Percentiles rank a stretch among this genome's conserved stretches.
Evolutionary conservation across 2,329 filamentous ascomycete species (phyloP).

Genomic region (Exophiala dermatitidis): DNA sequence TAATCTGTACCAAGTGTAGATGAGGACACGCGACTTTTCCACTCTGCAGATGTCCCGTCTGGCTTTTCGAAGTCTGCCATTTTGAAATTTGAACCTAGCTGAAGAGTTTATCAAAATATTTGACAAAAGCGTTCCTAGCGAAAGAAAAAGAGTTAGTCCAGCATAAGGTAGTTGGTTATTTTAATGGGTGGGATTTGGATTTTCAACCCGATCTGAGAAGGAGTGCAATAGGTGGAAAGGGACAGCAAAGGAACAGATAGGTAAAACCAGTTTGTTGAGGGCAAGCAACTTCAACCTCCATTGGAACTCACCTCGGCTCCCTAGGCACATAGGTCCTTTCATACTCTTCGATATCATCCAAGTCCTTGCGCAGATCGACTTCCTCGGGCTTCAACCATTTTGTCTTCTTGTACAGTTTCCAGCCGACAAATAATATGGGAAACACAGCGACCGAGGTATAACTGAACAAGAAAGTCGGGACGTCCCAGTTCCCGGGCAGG

Average conservation of each 20-base stretch:
- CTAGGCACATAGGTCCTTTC: constrained; percentile 52
- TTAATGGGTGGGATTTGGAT: no score
- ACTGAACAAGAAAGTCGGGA: constrained; percentile 66
- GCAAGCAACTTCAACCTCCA: no score
- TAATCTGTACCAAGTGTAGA: no score
- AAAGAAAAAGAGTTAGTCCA: not conserved
- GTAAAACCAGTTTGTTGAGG: no score
- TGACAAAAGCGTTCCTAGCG: constrained; percentile 22
- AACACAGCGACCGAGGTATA: constrained; percentile 70
- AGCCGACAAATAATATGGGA: constrained; percentile 60
- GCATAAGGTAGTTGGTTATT: not conserved
- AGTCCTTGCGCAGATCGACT: constrained; percentile 55
- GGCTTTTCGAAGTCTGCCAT: no score
- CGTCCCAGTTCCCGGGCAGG: constrained; percentile 59
- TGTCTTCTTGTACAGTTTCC: constrained; percentile 64
- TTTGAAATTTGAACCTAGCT: constrained; percentile 23
- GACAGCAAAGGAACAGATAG: no score
- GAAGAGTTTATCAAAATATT: constrained; percentile 41
- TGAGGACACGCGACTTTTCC: no score
- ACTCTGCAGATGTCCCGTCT: no score
- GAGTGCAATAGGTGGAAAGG: no score
- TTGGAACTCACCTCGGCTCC: constrained; percentile 44
- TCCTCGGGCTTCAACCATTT: constrained; percentile 51
- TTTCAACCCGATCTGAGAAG: no score
- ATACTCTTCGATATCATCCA: constrained; percentile 63